Conservation (phyloP, 495 filamentous ascomycete species). For the Penicillium maclennaniae region DNA sequence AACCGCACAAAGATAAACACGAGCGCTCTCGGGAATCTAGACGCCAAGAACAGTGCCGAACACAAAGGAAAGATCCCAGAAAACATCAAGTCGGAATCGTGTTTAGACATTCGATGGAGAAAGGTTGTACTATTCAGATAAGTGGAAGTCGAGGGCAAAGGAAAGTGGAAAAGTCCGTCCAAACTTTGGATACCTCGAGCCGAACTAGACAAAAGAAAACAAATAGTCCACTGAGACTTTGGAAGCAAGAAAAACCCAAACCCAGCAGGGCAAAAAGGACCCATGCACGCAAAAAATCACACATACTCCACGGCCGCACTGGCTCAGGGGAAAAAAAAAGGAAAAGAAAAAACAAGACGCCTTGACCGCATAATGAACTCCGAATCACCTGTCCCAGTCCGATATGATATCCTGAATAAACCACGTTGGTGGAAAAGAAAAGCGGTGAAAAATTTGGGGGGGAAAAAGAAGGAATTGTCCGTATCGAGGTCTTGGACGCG, state of each 20-base stretch:
- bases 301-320: slow-evolving; percentile 9
- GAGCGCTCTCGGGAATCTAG: not conserved
- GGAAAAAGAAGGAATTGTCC: slow-evolving; percentile 1
- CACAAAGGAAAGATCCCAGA: not conserved
- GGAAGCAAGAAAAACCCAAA: not conserved
- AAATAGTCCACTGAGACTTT: not conserved
- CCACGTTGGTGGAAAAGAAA: not conserved
- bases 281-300: slow-evolving; percentile 5
- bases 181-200: not conserved
- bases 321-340: no score
- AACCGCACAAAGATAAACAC: not conserved
- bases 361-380: slow-evolving; percentile 14
- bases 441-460: no score
- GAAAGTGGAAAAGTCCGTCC: not conserved
- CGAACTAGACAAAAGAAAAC: not conserved
- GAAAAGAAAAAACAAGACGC: slow-evolving; percentile 11
- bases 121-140: not conserved
- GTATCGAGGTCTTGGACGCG: slow-evolving; percentile 3
- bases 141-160: not conserved
- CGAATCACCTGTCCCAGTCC: slow-evolving; percentile 12
- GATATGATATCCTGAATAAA: slow-evolving; percentile 19
- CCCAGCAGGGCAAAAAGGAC: not conserved
- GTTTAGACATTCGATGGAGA: not conserved
- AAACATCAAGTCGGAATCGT: not conserved
- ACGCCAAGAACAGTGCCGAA: not conserved